A percentile compares a stretch with the other conserved stretches of the same genome.
phyloP scores from a whole-genome alignment of 257 asterid genomes.

The Solanum lycopersicoides region DNA sequence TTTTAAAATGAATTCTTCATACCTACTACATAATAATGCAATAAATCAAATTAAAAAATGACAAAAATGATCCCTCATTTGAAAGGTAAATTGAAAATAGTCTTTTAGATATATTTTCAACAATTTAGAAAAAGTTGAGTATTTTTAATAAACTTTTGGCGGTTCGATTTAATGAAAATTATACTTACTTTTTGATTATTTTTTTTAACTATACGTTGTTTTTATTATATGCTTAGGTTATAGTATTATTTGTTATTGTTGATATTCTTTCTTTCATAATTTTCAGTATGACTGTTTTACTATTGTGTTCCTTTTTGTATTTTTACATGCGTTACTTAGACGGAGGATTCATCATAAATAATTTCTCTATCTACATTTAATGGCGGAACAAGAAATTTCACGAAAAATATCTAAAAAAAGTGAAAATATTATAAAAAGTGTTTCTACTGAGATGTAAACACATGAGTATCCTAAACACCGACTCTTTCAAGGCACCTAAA shows the following conservation, averaged over 20 bases:
- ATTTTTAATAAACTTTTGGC: background rate
- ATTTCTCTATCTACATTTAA: accelerated
- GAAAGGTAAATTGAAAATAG: background rate
- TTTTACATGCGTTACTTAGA: background rate
- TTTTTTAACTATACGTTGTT: background rate
- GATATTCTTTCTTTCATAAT: background rate
- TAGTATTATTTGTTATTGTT: background rate
- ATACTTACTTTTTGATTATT: background rate
- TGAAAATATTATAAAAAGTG: too few species aligned
- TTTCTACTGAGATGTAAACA: too few species aligned
- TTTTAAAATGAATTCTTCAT: background rate
- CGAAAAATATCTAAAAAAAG: too few species aligned
- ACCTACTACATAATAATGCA: background rate
- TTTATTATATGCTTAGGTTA: background rate
- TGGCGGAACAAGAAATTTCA: too few species aligned
- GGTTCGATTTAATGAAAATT: background rate
- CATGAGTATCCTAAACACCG: accelerated
- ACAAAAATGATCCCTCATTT: background rate
- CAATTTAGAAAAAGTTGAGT: background rate
- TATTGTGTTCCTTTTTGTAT: background rate
- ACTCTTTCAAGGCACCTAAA: too few species aligned
- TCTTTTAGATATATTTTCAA: background rate
- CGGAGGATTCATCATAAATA: accelerated
- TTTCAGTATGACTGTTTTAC: background rate
- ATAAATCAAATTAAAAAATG: background rate